A percentile compares a stretch with the other conserved stretches of the same genome.
Conservation (phyloP, 2,329 filamentous ascomycete species). For the Stagonosporopsis rhizophila region DNA sequence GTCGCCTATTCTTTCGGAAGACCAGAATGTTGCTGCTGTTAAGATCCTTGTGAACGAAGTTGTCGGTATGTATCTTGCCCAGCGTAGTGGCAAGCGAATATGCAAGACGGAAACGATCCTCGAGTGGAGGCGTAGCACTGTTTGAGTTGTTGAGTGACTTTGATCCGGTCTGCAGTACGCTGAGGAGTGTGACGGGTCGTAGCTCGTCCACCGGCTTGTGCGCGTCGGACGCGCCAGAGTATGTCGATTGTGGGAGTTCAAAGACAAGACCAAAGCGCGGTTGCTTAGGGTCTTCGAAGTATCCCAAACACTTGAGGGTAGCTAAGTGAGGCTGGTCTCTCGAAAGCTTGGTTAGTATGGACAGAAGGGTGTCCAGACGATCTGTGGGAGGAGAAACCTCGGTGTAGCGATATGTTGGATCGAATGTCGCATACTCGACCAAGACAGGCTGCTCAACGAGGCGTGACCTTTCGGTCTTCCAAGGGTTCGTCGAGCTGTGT, state of each 20-base stretch:
- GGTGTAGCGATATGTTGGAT: slow-evolving; percentile 56
- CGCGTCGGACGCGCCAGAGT: slow-evolving; percentile 61
- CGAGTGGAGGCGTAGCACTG: slow-evolving; percentile 61
- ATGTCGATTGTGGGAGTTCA: slow-evolving; percentile 67
- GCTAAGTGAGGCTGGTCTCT: slow-evolving; percentile 46
- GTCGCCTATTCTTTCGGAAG: slow-evolving; percentile 57
- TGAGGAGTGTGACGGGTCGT: slow-evolving; percentile 55
- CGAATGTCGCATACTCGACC: slow-evolving; percentile 70
- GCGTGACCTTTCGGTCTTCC: slow-evolving; percentile 48
- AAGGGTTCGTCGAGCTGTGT: slow-evolving; percentile 47
- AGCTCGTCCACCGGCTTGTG: slow-evolving; percentile 50
- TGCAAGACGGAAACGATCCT: slow-evolving; percentile 78
- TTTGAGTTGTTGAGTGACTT: slow-evolving; percentile 53
- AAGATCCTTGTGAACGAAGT: slow-evolving; percentile 75
- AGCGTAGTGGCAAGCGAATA: slow-evolving; percentile 75
- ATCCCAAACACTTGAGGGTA: slow-evolving; percentile 67
- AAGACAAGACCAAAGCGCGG: slow-evolving; percentile 76
- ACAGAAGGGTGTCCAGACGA: slow-evolving; percentile 52
- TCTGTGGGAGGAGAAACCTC: slow-evolving; percentile 56
- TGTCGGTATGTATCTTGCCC: slow-evolving; percentile 74
- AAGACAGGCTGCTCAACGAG: slow-evolving; percentile 63
- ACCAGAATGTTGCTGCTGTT: slow-evolving; percentile 73
- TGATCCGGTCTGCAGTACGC: slow-evolving; percentile 55
- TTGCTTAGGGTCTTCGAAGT: slow-evolving; percentile 77
- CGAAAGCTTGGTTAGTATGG: slow-evolving; percentile 39